Conservation (phyloP, 1,284 basidiomycete species). For the Termitomyces sp. region DNA sequence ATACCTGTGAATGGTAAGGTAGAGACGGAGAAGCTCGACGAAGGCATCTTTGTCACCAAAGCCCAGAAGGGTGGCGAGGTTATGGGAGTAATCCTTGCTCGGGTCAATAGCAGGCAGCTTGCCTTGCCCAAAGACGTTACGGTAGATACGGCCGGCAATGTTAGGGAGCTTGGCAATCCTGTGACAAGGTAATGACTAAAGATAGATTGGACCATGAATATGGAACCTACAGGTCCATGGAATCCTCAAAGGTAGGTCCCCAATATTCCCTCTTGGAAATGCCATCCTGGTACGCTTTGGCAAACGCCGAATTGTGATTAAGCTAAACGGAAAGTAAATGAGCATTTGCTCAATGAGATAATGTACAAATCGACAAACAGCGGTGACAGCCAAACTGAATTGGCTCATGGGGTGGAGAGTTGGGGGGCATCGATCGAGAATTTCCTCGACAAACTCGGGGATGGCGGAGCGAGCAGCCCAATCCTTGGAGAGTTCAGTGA, state of each 20-base stretch:
- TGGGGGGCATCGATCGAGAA: constrained; percentile 89
- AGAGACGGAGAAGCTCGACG: constrained; percentile 92
- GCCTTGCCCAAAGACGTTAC: constrained; percentile 88
- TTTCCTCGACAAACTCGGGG: constrained; percentile 89
- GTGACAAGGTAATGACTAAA: constrained; percentile 8
- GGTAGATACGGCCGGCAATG: constrained; percentile 96
- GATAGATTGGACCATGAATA: background rate
- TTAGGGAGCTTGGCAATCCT: constrained; percentile 96
- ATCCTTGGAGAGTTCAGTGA: constrained; percentile 79
- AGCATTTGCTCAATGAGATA: background rate
- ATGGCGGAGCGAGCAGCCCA: constrained; percentile 89
- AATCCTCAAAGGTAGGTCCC: constrained; percentile 93
- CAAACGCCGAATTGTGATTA: constrained; percentile 97
- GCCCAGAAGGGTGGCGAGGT: constrained; percentile 89
- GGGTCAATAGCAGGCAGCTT: constrained; percentile 88
- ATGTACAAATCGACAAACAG: constrained; percentile 39
- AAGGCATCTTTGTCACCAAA: constrained; percentile 88
- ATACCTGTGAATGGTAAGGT: constrained; percentile 93
- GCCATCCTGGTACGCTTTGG: constrained; percentile 91
- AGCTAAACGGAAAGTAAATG: constrained; percentile 42
- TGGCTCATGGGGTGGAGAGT: constrained; percentile 97
- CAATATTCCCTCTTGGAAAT: constrained; percentile 97
- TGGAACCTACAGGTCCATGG: constrained; percentile 81
- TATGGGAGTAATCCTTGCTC: constrained; percentile 90
- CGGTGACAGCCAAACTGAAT: constrained; percentile 91